phyloP scores from a whole-genome alignment of 2,329 filamentous ascomycete species.

The Peltaster fructicola region DNA sequence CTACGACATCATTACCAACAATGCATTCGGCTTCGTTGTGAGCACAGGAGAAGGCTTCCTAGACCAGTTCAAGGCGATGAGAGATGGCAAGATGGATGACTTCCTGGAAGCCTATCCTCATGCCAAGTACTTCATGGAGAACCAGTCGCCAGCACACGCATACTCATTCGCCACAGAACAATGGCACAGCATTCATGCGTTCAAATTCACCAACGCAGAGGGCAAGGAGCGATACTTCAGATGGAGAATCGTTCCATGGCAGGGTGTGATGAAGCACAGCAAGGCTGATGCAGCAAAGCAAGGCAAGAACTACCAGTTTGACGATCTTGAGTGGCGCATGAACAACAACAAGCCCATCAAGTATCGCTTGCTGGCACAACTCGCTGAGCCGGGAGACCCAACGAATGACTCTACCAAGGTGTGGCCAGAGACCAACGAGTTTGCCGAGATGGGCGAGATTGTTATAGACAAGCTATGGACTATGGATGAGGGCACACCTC shows the following conservation, averaged over 20 bases:
- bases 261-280: slow-evolving; percentile 23
- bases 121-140: slow-evolving; percentile 30
- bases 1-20: slow-evolving; percentile 40
- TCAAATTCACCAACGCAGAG: slow-evolving; percentile 24
- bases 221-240: slow-evolving; percentile 30
- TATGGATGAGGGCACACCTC: slow-evolving; percentile 4
- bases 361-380: slow-evolving; percentile 33
- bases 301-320: slow-evolving; percentile 30
- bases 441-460: slow-evolving; percentile 34
- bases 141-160: slow-evolving; percentile 32
- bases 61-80: slow-evolving; percentile 28
- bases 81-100: slow-evolving; percentile 20
- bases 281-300: slow-evolving; percentile 23
- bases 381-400: slow-evolving; percentile 31
- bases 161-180: slow-evolving; percentile 30
- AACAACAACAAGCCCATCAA: slow-evolving; percentile 19
- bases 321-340: slow-evolving; percentile 28
- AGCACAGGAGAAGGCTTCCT: slow-evolving; percentile 36
- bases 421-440: slow-evolving; percentile 34
- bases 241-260: slow-evolving; percentile 32
- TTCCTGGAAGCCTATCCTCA: slow-evolving; percentile 31
- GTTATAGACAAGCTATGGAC: slow-evolving; percentile 10
- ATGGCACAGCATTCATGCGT: slow-evolving; percentile 34
- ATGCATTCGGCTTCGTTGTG: slow-evolving; percentile 33
- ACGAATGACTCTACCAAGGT: slow-evolving; percentile 32